Evolutionary conservation across 2,329 filamentous ascomycete species (phyloP).

Genomic region (Cytospora chrysosperma): DNA sequence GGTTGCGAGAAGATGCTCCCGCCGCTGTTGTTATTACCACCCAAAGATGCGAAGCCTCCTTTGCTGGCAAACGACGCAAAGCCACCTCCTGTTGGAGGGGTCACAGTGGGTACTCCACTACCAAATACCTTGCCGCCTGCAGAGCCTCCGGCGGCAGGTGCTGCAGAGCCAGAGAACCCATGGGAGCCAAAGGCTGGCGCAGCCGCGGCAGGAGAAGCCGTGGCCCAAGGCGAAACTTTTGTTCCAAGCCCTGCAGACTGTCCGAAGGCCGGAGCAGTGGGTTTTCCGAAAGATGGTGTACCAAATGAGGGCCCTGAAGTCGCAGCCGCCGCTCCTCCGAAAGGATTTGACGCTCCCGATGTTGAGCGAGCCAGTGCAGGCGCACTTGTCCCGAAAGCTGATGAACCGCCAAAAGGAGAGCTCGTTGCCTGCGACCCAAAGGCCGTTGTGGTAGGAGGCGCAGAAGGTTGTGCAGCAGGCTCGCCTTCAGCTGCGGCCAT

Average conservation of each 20-base stretch:
- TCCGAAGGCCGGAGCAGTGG: slow-evolving; percentile 48
- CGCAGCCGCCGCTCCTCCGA: slow-evolving; percentile 35
- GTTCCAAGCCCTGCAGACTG: slow-evolving; percentile 46
- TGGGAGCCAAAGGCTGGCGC: slow-evolving; percentile 55
- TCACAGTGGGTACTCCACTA: slow-evolving; percentile 29
- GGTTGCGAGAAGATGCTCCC: slow-evolving; percentile 45
- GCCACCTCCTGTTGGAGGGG: slow-evolving; percentile 38
- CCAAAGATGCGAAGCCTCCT: slow-evolving; percentile 54
- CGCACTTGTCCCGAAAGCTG: slow-evolving; percentile 47
- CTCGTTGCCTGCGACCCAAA: slow-evolving; percentile 31
- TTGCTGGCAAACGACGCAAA: slow-evolving; percentile 56
- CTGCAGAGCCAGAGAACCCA: slow-evolving; percentile 42
- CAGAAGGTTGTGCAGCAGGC: slow-evolving; percentile 35
- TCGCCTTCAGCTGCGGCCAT: slow-evolving; percentile 52
- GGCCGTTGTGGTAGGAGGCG: slow-evolving; percentile 33
- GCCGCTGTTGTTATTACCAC: slow-evolving; percentile 34
- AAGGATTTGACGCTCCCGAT: slow-evolving; percentile 40
- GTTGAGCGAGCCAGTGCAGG: slow-evolving; percentile 5
- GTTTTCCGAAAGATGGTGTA: slow-evolving; percentile 32
- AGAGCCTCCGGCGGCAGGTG: slow-evolving; percentile 37
- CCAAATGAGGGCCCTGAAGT: slow-evolving; percentile 36
- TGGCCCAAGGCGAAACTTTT: slow-evolving; percentile 55
- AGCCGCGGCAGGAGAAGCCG: slow-evolving; percentile 36
- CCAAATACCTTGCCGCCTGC: slow-evolving; percentile 40
- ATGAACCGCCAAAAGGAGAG: slow-evolving; percentile 31